Base-by-base conservation (phyloP, 2,329 filamentous ascomycete species). In the Cladosporium sp. region DNA sequence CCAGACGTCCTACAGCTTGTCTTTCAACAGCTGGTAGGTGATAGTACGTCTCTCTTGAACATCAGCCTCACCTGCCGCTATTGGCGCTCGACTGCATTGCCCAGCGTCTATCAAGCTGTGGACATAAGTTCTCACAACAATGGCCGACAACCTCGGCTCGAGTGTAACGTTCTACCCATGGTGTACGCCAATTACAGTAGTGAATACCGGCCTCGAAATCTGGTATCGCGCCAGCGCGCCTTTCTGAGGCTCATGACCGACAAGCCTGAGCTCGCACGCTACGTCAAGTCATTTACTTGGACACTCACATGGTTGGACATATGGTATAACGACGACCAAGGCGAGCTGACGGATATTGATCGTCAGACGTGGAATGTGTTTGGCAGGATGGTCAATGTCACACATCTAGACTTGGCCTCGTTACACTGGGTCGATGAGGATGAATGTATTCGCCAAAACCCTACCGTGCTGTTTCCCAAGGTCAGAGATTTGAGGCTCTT, bases 41-140 rank as follows among this genome's bases (percentile, higher is more conserved):
- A 62, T 20, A 14, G 49, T 15, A 40, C n/a, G 39, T 52, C 30
- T 5, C 58, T 62, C 4, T 20, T 34, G 37, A 58, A 40, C 19
- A 12, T 58, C 34, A 58, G 58, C 28, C 47, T 60, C 6, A 50
- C 55, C 12, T 62, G 25, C 28, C 58, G 49, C n/a, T 34, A 25
- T 17, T 60, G 58, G 60, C 47, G 54, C 12, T 30, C 49, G 19
- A 12, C 60, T 12, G 56, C 60, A 1, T 43, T 28, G 42, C 60
- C 60, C 1, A 55, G 15, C 30, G 54, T 58, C 11, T 59, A 55
- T 11, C 49, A 60, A 15, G 30, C 50, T 34, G 58, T 62, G 9
- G 58, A 62, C 19, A 25, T 62, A 30, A 62, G 58, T 49, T 62
- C 49, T 9, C 60, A 60, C 49, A 62, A 62, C 43, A 36, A 60